Conservation (phyloP, 148 eudicot genomes). For the Agrostemma githago region DNA sequence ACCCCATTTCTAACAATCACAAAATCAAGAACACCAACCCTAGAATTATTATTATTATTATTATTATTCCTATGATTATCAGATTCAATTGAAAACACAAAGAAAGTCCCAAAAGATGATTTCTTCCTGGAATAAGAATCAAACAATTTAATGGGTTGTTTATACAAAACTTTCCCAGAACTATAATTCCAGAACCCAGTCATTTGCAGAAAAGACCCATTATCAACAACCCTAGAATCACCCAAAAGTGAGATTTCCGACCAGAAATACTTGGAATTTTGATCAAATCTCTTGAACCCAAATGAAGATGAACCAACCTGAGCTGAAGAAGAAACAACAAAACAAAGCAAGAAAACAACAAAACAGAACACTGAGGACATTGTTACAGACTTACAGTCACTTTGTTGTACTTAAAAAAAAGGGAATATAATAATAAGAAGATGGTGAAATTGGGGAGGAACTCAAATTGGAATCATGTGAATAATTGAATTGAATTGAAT, state of each 20-base stretch:
- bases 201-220: conserved; percentile 42
- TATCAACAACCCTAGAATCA: conserved; percentile 45
- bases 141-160: conserved; percentile 44
- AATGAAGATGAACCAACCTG: conserved; percentile 36
- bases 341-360: conserved; percentile 33
- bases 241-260: conserved; percentile 54
- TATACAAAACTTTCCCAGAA: conserved; percentile 63
- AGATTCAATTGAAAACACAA: conserved; percentile 57
- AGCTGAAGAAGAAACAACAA: conserved; percentile 21
- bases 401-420: no score
- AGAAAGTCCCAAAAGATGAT: conserved; percentile 59
- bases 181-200: conserved; percentile 41
- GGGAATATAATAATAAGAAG: background rate
- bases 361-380: conserved; percentile 12
- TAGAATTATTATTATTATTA: no score
- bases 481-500: no score
- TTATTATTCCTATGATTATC: conserved; percentile 13
- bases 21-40: conserved; percentile 64
- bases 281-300: conserved; percentile 44
- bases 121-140: conserved; percentile 30
- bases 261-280: conserved; percentile 35
- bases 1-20: conserved; percentile 44
- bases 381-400: background rate
- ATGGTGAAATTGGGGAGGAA: background rate
- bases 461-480: background rate